Conservation (phyloP, 352 stramenopile species). For the Pythium grandisporangium region DNA sequence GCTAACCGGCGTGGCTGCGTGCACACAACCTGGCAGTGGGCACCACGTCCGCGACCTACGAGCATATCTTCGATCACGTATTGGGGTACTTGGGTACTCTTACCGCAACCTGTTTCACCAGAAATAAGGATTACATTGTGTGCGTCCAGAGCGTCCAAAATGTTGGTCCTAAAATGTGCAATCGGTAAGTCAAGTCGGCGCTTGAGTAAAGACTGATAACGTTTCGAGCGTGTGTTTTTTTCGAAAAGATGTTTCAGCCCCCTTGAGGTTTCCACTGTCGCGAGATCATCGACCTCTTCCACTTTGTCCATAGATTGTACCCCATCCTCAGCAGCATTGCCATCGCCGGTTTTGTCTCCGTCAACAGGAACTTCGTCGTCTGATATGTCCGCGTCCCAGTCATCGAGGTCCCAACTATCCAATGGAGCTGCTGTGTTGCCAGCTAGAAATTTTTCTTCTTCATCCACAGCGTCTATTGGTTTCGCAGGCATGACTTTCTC, state of each 20-base stretch:
- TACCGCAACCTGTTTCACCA: constrained; percentile 93
- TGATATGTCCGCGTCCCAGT: constrained; percentile 60
- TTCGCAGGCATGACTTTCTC: background rate
- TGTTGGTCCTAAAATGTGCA: constrained; percentile 52
- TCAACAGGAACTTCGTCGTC: constrained; percentile 10
- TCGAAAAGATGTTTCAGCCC: constrained; percentile 5
- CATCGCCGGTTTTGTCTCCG: background rate
- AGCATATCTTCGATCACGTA: constrained; percentile 93
- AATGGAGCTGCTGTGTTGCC: constrained; percentile 6
- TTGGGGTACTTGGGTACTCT: constrained; percentile 96
- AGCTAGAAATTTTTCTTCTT: background rate
- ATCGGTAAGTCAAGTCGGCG: constrained; percentile 72
- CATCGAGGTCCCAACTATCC: constrained; percentile 53
- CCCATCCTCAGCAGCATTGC: background rate
- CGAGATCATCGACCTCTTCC: background rate
- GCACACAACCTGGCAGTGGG: constrained; percentile 91
- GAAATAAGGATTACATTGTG: constrained; percentile 93
- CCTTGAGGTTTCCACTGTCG: background rate
- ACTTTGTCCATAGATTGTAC: background rate
- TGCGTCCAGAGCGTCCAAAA: constrained; percentile 66
- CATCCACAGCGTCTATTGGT: background rate
- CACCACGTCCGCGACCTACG: constrained; percentile 35
- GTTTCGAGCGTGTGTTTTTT: constrained; percentile 2
- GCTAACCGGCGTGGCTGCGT: constrained; percentile 95
- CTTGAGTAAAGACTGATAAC: constrained; percentile 20